These are phyloP conservation scores for Ilex asprella DNA, from an alignment of 257 asterid species.

Conservation along the genomic window DNA sequence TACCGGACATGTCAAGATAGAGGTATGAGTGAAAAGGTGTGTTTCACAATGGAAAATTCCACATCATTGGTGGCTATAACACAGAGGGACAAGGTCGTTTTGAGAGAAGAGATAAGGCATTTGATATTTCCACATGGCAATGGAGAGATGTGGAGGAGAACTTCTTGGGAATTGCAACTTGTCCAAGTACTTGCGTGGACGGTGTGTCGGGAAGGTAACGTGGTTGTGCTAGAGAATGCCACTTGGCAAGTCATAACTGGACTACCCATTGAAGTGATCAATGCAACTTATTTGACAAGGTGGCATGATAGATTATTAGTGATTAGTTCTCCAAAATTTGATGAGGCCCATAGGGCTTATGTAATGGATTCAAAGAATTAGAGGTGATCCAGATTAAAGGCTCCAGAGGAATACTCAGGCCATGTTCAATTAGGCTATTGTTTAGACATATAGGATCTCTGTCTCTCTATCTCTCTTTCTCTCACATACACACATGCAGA, in stretches of 20 bases:
- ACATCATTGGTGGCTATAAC: slow-evolving; percentile 17
- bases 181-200: neutral
- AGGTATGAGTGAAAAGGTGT: slow-evolving; percentile 18
- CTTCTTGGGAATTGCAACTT: neutral
- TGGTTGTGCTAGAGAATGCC: neutral
- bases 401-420: slow-evolving; percentile 4
- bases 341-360: neutral
- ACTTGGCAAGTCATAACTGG: slow-evolving; percentile 1
- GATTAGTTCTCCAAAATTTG: slow-evolving; percentile 1
- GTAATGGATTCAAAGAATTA: slow-evolving; percentile 2
- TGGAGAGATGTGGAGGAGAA: slow-evolving; percentile 2
- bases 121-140: neutral
- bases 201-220: slow-evolving; percentile 3
- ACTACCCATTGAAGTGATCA: neutral
- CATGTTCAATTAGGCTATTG: slow-evolving; percentile 13
- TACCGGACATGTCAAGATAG: slow-evolving; percentile 18
- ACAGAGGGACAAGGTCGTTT: slow-evolving; percentile 15
- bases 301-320: slow-evolving; percentile 13
- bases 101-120: slow-evolving; percentile 5
- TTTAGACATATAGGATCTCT: slow-evolving; percentile 4
- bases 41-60: slow-evolving; percentile 17
- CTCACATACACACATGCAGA: too few species aligned
- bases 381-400: neutral
- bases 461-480: too few species aligned
- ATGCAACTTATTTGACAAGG: slow-evolving; percentile 7